Base-by-base conservation (phyloP, 129 eudicot genomes). In the Artemisia argyi region DNA sequence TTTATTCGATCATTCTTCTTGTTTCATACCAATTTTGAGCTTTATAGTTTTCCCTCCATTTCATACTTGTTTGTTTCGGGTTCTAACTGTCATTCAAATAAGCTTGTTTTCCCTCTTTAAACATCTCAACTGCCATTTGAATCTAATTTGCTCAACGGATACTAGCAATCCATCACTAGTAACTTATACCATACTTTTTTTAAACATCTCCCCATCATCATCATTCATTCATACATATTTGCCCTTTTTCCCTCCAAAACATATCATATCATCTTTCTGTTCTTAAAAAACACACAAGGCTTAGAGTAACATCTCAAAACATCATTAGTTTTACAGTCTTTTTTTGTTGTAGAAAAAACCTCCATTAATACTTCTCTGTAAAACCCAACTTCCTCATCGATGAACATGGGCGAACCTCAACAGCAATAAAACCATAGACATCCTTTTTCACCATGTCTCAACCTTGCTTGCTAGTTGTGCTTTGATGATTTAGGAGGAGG, bases 121-220 rank as follows among this genome's bases (percentile, higher is more conserved):
- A 44, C 68, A 78, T 52, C 46, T 71, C 64, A 72, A 84, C 88
- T 75, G 73, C 66, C 86, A 78, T 86, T 86, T 83, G 83, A 86
- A 88, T 63, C 65, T 71, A 22, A 56, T 55, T 52, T 75, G 30
- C 35, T 59, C 65, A 80, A 82, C 88, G 84, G 83, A 80, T 66
- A 68, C 30, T 42, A 63, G 51, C 22, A 7, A 63, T 11, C 50
- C 20, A 64, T 57, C 11, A 20, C 15, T 61, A 13, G n/a, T 15
- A 12, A 74, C 87, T 81, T 83, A 46, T 15, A 74, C 65, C 71
- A 66, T 42, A 47, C 52, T 62, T 67, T 73, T 71, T 56, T 71
- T 59, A 62, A 73, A 50, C 14, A 18, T 80, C 76, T 49, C 28
- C 28, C 65, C 79, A 79, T 56, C 87, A 77, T 75, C 74, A 67